These are phyloP conservation scores for Colletotrichum graminicola DNA, from an alignment of 2,329 filamentous ascomycete genomes.

Conservation along the genomic window DNA sequence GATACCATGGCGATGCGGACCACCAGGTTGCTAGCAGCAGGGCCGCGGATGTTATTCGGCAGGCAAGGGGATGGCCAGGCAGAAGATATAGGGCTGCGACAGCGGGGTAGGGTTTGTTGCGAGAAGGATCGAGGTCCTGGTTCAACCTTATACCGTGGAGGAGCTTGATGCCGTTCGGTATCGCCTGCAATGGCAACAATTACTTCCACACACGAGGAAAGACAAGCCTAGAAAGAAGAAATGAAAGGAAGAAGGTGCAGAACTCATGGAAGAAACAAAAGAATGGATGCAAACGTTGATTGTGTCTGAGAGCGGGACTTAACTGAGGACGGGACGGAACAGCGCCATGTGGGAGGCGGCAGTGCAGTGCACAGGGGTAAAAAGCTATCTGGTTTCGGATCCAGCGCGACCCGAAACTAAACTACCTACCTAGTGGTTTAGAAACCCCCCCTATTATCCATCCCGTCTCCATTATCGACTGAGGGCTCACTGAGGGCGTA, in stretches of 20 bases:
- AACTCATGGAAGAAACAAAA: constrained; percentile 32
- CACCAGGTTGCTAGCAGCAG: no score
- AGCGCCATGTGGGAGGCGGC: constrained; percentile 7
- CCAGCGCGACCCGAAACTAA: constrained; percentile 37
- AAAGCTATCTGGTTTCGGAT: constrained; percentile 37
- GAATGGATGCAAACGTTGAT: constrained; percentile 29
- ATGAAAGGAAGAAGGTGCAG: background rate
- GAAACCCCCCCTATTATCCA: constrained; percentile 17
- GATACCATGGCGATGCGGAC: constrained; percentile 50
- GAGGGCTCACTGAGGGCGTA: background rate
- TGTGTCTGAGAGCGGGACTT: constrained; percentile 4
- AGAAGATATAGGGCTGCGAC: background rate
- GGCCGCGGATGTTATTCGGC: background rate
- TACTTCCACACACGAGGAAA: background rate
- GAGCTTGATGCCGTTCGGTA: background rate
- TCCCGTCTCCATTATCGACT: constrained; percentile 6
- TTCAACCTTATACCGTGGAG: background rate
- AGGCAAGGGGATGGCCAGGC: background rate
- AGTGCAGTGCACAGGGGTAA: background rate
- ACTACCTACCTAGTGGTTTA: background rate
- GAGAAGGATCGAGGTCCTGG: background rate
- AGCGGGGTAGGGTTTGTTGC: background rate
- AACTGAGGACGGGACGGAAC: constrained; percentile 2
- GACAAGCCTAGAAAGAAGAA: background rate
- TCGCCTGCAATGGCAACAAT: background rate